phyloP scores from a whole-genome alignment of 2,329 filamentous ascomycete species.

The Penicillium sp. region DNA sequence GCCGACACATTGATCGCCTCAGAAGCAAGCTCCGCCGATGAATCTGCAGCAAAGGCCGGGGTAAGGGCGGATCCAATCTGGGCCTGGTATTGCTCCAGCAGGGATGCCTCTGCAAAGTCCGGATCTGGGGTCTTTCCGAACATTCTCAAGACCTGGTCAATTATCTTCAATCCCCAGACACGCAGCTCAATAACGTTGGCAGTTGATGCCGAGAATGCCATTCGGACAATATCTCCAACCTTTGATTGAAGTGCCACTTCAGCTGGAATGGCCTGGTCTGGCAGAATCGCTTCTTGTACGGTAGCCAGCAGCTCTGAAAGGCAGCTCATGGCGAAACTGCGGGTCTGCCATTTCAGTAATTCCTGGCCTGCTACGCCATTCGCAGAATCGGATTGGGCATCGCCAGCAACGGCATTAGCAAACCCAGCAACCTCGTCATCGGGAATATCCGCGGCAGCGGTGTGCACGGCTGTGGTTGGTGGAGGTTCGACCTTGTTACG shows the following conservation, averaged over 20 bases:
- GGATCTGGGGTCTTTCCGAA: slow-evolving; percentile 96
- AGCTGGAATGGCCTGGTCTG: slow-evolving; percentile 77
- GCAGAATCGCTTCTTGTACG: slow-evolving; percentile 76
- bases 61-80: slow-evolving; percentile 97
- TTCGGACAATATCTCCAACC: slow-evolving; percentile 90
- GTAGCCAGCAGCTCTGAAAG: slow-evolving; percentile 80
- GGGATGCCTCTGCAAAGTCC: slow-evolving; percentile 94
- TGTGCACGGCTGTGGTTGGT: slow-evolving; percentile 42
- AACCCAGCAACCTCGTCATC: slow-evolving; percentile 98
- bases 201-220: slow-evolving; percentile 96
- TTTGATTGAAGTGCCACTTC: slow-evolving; percentile 78
- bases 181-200: slow-evolving; percentile 88
- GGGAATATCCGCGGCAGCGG: slow-evolving; percentile 73
- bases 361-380: slow-evolving; percentile 72
- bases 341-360: slow-evolving; percentile 90
- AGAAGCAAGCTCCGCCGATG: slow-evolving; percentile 91
- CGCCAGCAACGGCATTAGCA: slow-evolving; percentile 70
- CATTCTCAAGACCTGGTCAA: slow-evolving; percentile 90
- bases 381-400: slow-evolving; percentile 60
- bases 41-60: slow-evolving; percentile 93
- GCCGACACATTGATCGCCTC: slow-evolving; percentile 97
- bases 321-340: slow-evolving; percentile 89
- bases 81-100: slow-evolving; percentile 97
- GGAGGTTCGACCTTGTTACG: slow-evolving; percentile 63
- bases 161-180: slow-evolving; percentile 89